Conservation (phyloP, 164 flowering plant genomes). For the Tinospora cordifolia region DNA sequence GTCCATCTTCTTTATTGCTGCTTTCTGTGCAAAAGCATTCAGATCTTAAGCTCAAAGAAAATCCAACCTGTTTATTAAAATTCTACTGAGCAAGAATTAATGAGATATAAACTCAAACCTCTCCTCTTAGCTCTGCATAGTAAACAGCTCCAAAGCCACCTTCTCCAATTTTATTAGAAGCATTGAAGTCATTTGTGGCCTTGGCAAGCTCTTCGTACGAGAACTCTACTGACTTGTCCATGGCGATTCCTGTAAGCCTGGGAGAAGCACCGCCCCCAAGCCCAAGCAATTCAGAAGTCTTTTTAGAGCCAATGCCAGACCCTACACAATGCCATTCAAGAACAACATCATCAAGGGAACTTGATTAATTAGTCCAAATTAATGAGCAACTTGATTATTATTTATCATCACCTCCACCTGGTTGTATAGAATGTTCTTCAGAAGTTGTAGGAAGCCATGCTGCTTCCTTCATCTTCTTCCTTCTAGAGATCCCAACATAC, state of each 20-base stretch:
- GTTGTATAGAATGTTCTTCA: conserved; percentile 26
- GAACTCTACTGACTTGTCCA: conserved; percentile 86
- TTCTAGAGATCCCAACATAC: conserved; percentile 35
- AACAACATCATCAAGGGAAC: neutral
- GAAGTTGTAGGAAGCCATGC: conserved; percentile 24
- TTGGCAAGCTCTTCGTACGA: conserved; percentile 82
- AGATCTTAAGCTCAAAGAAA: neutral
- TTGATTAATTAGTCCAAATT: too few species aligned
- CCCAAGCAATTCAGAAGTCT: conserved; percentile 25
- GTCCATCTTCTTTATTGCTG: conserved; percentile 96
- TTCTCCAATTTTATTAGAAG: conserved; percentile 73
- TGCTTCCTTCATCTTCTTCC: conserved; percentile 35
- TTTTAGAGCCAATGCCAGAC: conserved; percentile 22
- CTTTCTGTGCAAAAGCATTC: conserved; percentile 43
- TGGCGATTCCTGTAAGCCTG: conserved; percentile 51
- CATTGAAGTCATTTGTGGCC: conserved; percentile 68
- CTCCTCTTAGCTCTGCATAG: conserved; percentile 89
- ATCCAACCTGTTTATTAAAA: neutral
- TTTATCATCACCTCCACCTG: conserved; percentile 20
- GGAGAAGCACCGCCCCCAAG: conserved; percentile 32
- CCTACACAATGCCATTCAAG: conserved; percentile 11
- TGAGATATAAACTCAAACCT: conserved; percentile 49
- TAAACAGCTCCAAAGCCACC: conserved; percentile 95
- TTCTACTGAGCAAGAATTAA: too few species aligned
- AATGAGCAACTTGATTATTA: neutral